Evolutionary conservation across 345 rosid species (phyloP).

Genomic region (Syzygium grande): DNA sequence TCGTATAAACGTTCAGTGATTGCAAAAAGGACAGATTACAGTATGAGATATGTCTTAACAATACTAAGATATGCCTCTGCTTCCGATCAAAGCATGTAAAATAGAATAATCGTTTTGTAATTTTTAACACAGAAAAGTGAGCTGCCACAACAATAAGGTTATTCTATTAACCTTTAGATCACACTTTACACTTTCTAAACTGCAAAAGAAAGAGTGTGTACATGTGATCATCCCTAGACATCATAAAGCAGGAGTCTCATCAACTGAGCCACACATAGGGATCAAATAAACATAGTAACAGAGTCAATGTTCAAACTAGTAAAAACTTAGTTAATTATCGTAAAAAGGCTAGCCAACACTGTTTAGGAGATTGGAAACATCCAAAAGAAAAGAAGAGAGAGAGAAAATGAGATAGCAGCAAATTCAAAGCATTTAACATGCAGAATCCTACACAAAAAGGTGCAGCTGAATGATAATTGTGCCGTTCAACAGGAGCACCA

Average conservation of each 20-base stretch:
- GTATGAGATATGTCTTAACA: neutral
- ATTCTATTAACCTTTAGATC: neutral
- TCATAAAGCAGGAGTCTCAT: neutral
- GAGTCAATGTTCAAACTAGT: neutral
- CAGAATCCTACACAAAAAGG: neutral
- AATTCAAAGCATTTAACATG: neutral
- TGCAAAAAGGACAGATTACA: neutral
- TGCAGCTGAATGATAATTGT: neutral
- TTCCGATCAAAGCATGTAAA: neutral
- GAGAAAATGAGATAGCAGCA: neutral
- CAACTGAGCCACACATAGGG: neutral
- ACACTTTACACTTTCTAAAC: slow-evolving; percentile 28
- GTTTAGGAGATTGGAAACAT: neutral
- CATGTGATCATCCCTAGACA: neutral
- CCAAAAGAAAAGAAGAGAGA: neutral
- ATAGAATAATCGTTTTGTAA: neutral
- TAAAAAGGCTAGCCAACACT: neutral
- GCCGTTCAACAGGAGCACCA: no score
- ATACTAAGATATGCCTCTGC: neutral
- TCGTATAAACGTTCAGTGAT: neutral
- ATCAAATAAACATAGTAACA: neutral
- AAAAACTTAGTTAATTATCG: neutral
- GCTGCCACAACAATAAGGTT: neutral
- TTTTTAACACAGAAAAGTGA: neutral
- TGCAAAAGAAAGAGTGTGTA: slow-evolving; percentile 7